phyloP scores from a whole-genome alignment of 2,329 filamentous ascomycete species.

The Pyricularia sp. region DNA sequence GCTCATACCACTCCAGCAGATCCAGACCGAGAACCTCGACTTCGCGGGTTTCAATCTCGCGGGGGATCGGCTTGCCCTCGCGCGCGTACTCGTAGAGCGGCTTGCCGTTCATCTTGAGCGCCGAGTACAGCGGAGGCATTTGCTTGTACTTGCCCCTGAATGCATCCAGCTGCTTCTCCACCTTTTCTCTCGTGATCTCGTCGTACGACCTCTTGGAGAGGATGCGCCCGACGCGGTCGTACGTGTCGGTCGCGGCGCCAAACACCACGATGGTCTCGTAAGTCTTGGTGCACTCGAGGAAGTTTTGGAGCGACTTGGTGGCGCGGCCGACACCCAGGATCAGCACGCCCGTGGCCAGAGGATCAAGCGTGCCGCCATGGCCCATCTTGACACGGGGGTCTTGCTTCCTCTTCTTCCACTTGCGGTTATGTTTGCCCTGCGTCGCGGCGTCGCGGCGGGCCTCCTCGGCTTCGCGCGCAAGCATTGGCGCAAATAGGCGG shows the following conservation, averaged over 20 bases:
- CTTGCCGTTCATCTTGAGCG: slow-evolving; percentile 88
- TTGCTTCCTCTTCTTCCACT: slow-evolving; percentile 47
- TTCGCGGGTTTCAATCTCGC: slow-evolving; percentile 71
- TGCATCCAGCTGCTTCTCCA: slow-evolving; percentile 64
- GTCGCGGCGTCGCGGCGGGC: slow-evolving; percentile 47
- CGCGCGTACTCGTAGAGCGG: slow-evolving; percentile 93
- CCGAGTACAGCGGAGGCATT: slow-evolving; percentile 86
- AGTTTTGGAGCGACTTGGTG: slow-evolving; percentile 72
- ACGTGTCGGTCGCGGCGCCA: slow-evolving; percentile 85
- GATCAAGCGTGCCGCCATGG: slow-evolving; percentile 92
- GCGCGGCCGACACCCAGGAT: slow-evolving; percentile 81
- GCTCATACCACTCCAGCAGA: slow-evolving; percentile 75
- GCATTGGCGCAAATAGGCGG: slow-evolving; percentile 65
- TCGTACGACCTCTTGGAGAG: slow-evolving; percentile 66
- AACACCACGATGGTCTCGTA: slow-evolving; percentile 89
- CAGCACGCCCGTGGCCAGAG: slow-evolving; percentile 85
- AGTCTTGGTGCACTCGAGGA: slow-evolving; percentile 81
- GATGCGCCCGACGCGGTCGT: slow-evolving; percentile 79
- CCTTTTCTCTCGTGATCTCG: slow-evolving; percentile 68
- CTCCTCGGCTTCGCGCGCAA: slow-evolving; percentile 49
- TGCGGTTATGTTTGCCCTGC: slow-evolving; percentile 40
- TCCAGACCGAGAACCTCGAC: slow-evolving; percentile 73
- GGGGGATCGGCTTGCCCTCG: slow-evolving; percentile 76
- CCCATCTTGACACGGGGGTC: slow-evolving; percentile 79
- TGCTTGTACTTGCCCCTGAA: slow-evolving; percentile 84